Evolutionary conservation across 1,284 basidiomycete genomes (phyloP).

Genomic region (Peniophora sp.): DNA sequence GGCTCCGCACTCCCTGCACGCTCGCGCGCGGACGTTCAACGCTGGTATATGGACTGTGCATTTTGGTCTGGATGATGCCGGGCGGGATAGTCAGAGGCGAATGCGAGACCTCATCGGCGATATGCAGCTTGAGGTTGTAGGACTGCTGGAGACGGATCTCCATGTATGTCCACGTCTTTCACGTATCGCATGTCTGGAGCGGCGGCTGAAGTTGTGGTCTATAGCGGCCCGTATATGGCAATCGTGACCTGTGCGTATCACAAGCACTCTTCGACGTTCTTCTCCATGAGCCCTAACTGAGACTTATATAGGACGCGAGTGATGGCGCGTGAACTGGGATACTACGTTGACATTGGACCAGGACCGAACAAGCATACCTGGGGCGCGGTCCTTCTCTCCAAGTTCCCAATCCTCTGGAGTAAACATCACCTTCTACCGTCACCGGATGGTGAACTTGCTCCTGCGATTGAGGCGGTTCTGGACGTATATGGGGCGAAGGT

Average conservation of each 20-base stretch:
- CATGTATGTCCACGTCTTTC: conserved; percentile 43
- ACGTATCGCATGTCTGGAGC: background rate
- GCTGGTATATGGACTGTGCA: conserved; percentile 93
- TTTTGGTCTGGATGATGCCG: conserved; percentile 80
- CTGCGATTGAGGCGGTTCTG: conserved; percentile 84
- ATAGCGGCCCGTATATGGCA: conserved; percentile 81
- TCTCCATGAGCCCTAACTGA: too few relatives aligned
- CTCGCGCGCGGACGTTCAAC: conserved; percentile 60
- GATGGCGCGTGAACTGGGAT: conserved; percentile 74
- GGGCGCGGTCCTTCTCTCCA: conserved; percentile 80
- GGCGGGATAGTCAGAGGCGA: conserved; percentile 76
- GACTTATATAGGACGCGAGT: conserved; percentile 53
- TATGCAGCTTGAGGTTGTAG: conserved; percentile 77
- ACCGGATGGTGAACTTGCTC: conserved; percentile 84
- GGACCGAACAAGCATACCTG: conserved; percentile 89
- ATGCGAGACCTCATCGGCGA: conserved; percentile 76
- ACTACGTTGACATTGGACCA: conserved; percentile 80
- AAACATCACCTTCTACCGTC: conserved; percentile 88
- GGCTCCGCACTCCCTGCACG: conserved; percentile 30
- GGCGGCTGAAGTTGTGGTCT: conserved; percentile 4
- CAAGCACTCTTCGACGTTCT: too few relatives aligned
- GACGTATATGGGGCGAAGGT: conserved; percentile 79
- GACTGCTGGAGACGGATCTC: conserved; percentile 82
- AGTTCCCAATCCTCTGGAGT: conserved; percentile 89
- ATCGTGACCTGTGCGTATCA: conserved; percentile 80